Percentiles rank a stretch among this genome's conserved stretches.
Evolutionary conservation across 2,329 filamentous ascomycete genomes (phyloP).

Genomic region (Fusarium buharicum): DNA sequence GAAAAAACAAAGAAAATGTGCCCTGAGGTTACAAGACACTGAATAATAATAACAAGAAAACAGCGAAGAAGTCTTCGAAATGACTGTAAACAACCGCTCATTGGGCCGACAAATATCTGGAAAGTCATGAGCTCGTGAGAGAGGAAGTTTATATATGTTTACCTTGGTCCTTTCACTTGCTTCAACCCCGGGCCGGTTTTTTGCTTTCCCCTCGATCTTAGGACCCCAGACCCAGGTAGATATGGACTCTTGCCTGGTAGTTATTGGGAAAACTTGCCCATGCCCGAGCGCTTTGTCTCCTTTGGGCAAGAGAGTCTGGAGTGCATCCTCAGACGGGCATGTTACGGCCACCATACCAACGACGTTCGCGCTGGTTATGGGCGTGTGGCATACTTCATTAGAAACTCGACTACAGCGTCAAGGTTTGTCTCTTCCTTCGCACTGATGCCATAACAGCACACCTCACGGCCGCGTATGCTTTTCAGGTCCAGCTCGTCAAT

Average conservation of each 20-base stretch:
- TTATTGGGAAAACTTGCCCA: conserved; percentile 9
- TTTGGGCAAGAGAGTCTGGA: conserved; percentile 6
- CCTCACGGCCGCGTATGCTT: conserved; percentile 88
- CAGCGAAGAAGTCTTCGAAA: conserved; percentile 43
- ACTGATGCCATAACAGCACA: conserved; percentile 98
- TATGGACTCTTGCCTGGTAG: conserved; percentile 3
- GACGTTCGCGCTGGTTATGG: conserved; percentile 50
- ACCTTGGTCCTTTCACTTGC: conserved; percentile 36
- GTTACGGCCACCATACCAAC: conserved; percentile 22
- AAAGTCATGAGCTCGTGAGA: conserved; percentile 51
- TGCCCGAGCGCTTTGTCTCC: conserved; percentile 5
- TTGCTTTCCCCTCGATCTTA: conserved; percentile 21
- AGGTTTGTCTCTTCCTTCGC: conserved; percentile 99
- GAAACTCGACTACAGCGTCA: conserved; percentile 94
- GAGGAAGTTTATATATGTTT: conserved; percentile 49
- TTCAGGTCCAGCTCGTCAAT: conserved; percentile 94
- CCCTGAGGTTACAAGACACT: conserved; percentile 7
- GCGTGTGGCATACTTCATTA: conserved; percentile 87
- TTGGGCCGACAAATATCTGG: conserved; percentile 40
- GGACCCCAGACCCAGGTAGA: conserved; percentile 4
- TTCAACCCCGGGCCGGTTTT: conserved; percentile 30
- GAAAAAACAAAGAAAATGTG: conserved; percentile 34
- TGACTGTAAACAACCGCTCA: conserved; percentile 33
- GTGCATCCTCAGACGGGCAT: conserved; percentile 18
- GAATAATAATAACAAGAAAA: conserved; percentile 24